Conservation (phyloP, 2,329 filamentous ascomycete genomes). For the Gaeumannomyces sp. region DNA sequence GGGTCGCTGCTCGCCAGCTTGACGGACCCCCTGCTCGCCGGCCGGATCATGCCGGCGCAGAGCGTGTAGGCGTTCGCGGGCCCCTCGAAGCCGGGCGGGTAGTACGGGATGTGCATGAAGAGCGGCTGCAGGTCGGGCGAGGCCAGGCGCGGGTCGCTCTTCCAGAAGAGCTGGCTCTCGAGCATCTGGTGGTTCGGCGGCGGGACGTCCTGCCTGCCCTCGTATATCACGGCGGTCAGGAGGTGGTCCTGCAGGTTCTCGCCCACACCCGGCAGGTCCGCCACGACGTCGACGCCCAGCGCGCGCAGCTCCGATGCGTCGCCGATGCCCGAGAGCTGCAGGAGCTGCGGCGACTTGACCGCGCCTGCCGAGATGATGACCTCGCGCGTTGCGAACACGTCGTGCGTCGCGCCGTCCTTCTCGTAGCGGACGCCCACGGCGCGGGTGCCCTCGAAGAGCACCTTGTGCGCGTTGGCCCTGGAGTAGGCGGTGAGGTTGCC, state of each 20-base stretch:
- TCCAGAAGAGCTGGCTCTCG: constrained; percentile 11
- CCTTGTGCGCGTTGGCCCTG: constrained; percentile 29
- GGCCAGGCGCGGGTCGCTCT: constrained; percentile 14
- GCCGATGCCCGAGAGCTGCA: constrained; percentile 40
- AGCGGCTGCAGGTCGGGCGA: too few species aligned
- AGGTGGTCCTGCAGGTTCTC: constrained; percentile 33
- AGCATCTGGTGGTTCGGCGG: too few species aligned
- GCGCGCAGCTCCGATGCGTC: constrained; percentile 33
- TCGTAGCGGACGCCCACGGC: constrained; percentile 9
- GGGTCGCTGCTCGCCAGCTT: constrained; percentile 18
- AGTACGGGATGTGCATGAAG: too few species aligned
- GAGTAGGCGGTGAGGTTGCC: constrained; percentile 33
- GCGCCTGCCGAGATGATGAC: constrained; percentile 36
- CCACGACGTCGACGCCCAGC: constrained; percentile 30
- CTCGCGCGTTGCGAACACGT: constrained; percentile 26
- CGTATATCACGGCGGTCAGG: constrained; percentile 10
- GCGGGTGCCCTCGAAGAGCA: constrained; percentile 9
- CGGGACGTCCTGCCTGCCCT: constrained; percentile 17
- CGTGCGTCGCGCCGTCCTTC: constrained; percentile 8
- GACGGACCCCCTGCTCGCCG: constrained; percentile 14
- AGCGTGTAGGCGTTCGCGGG: too few species aligned
- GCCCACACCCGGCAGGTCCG: constrained; percentile 31
- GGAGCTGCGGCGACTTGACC: constrained; percentile 35
- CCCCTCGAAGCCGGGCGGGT: too few species aligned
- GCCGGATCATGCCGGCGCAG: background rate